phyloP scores from a whole-genome alignment of 202 grass and related monocot genomes.

The Cymbopogon flexuosus region DNA sequence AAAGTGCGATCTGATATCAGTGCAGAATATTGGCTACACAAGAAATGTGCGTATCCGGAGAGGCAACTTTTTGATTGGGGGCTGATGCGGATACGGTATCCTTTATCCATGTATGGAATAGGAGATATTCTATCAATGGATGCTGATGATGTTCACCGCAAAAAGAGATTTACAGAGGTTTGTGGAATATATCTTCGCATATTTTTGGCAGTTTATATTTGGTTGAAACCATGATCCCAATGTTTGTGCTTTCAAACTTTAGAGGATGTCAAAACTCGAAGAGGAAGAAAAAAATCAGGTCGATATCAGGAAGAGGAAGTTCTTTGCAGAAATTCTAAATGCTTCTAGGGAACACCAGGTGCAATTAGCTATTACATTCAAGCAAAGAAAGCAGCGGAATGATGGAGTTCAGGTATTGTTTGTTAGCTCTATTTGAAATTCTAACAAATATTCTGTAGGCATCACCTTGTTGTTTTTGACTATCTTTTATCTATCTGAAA shows the following conservation, averaged over 20 bases:
- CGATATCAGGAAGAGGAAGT: conserved; percentile 88
- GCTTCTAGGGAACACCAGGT: conserved; percentile 84
- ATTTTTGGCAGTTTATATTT: conserved; percentile 20
- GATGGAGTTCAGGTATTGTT: conserved; percentile 82
- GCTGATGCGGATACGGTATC: conserved; percentile 83
- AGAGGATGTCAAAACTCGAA: conserved; percentile 91
- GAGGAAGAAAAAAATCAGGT: conserved; percentile 89
- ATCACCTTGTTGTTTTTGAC: neutral
- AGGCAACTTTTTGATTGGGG: conserved; percentile 95
- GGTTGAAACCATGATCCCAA: conserved; percentile 25
- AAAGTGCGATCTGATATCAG: conserved; percentile 76
- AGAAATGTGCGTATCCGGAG: conserved; percentile 81
- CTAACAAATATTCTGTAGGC: neutral
- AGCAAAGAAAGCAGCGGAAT: conserved; percentile 92
- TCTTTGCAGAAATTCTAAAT: conserved; percentile 95
- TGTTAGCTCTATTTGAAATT: conserved; percentile 16
- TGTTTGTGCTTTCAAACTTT: conserved; percentile 16
- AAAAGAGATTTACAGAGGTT: conserved; percentile 91
- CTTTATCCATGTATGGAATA: conserved; percentile 86
- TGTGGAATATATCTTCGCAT: conserved; percentile 25
- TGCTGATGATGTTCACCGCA: conserved; percentile 69
- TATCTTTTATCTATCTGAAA: neutral
- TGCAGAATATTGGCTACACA: conserved; percentile 78
- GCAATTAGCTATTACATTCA: conserved; percentile 56
- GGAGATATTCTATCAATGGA: conserved; percentile 79